Conservation (phyloP, 108 stramenopile species). For the Stephanodiscus minutulus region DNA sequence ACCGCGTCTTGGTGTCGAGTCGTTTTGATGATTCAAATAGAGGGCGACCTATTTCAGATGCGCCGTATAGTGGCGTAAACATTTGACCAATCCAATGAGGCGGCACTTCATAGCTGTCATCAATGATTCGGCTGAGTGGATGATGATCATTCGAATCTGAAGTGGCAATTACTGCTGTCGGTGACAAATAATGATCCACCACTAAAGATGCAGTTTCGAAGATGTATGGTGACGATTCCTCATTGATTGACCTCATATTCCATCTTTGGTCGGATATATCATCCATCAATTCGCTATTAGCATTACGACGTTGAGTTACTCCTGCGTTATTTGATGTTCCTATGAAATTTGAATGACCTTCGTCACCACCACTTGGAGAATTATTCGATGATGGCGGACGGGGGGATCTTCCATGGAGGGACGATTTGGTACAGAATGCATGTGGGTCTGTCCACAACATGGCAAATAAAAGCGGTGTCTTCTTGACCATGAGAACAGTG, state of each 20-base stretch:
- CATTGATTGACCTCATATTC: not conserved
- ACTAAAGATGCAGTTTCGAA: not conserved
- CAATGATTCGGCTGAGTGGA: not conserved
- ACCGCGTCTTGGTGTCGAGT: not conserved
- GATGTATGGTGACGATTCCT: not conserved
- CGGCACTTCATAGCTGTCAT: not conserved
- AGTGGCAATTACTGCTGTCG: not conserved
- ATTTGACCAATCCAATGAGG: not conserved
- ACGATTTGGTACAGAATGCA: not conserved
- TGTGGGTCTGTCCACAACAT: not conserved
- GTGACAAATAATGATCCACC: not conserved
- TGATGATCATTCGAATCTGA: not conserved
- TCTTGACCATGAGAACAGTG: too few species aligned
- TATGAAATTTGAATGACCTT: too few species aligned
- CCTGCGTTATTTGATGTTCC: too few species aligned
- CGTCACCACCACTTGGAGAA: not conserved
- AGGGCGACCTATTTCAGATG: not conserved
- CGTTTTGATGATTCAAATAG: not conserved
- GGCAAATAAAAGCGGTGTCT: not conserved
- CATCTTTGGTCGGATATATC: not conserved
- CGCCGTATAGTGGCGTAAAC: conserved; percentile 26
- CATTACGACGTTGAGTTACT: not conserved
- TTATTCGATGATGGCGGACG: not conserved
- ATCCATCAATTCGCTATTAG: not conserved
- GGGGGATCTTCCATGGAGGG: not conserved